A percentile compares a stretch with the other conserved stretches of the same genome.
phyloP scores from a whole-genome alignment of 2,329 filamentous ascomycete species.

The Graphiopsis chlorocephala region DNA sequence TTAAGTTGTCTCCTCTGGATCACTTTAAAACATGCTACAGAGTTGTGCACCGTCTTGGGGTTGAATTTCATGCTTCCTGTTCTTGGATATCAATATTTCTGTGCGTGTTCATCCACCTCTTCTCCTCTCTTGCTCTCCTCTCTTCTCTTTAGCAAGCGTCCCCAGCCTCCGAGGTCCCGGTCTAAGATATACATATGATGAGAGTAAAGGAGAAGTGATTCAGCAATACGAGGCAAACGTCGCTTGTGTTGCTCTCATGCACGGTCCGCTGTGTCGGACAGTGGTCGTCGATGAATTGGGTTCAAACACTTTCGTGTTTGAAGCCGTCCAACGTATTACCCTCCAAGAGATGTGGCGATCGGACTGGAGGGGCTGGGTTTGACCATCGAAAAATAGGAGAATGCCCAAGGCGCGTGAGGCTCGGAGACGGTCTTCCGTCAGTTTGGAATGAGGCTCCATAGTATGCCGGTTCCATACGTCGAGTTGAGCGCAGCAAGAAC shows the following conservation, averaged over 20 bases:
- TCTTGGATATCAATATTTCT: not conserved
- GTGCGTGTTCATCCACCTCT: not conserved
- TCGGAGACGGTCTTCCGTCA: not conserved
- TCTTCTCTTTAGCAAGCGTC: not conserved
- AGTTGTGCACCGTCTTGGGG: not conserved
- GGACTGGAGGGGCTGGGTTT: not conserved
- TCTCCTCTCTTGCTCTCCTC: not conserved
- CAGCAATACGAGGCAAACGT: not conserved
- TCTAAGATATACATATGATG: constrained; percentile 2
- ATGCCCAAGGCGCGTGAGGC: not conserved
- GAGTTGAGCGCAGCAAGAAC: not conserved
- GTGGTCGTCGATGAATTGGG: not conserved
- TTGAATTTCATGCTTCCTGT: not conserved
- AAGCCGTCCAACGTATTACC: not conserved
- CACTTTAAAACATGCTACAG: not conserved
- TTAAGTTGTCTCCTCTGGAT: not conserved
- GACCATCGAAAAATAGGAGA: not conserved
- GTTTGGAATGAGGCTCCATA: not conserved
- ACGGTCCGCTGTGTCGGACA: not conserved
- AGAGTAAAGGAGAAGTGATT: not conserved
- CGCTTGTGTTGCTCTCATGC: not conserved
- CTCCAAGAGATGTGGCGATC: not conserved
- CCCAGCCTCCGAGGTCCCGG: not conserved
- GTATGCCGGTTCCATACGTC: not conserved
- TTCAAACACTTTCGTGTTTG: not conserved